These are phyloP conservation scores for Auricularia heimuer DNA, from an alignment of 768 basidiomycete species.

Conservation along the genomic window DNA sequence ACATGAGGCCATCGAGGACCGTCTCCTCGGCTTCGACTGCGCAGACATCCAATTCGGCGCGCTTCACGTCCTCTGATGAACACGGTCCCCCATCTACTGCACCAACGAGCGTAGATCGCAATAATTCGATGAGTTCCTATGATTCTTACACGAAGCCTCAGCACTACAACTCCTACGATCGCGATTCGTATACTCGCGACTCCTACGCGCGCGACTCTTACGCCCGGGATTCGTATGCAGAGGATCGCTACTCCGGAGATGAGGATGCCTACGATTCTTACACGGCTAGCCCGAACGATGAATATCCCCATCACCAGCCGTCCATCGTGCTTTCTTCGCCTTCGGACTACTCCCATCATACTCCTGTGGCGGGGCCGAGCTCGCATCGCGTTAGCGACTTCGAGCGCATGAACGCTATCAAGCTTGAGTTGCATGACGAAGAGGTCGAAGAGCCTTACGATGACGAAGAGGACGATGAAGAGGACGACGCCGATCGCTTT, in stretches of 20 bases:
- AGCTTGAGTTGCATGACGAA: slow-evolving; percentile 6
- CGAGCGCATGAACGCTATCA: slow-evolving; percentile 6
- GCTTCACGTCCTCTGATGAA: background rate
- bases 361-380: slow-evolving; percentile 2
- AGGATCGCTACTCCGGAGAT: background rate
- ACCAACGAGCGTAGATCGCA: background rate
- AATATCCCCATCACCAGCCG: background rate
- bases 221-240: background rate
- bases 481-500: slow-evolving; percentile 24
- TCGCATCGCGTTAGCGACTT: slow-evolving; percentile 4
- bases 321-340: background rate
- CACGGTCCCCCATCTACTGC: background rate
- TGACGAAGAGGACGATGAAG: slow-evolving; percentile 20
- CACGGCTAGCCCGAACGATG: background rate
- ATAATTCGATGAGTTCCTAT: background rate
- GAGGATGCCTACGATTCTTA: background rate
- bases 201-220: background rate
- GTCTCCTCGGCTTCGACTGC: background rate
- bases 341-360: background rate
- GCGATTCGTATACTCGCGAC: background rate
- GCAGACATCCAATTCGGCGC: background rate
- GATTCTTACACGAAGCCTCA: background rate
- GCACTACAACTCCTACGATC: background rate
- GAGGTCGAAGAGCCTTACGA: slow-evolving; percentile 4
- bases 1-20: background rate